Evolutionary conservation across 345 rosid genomes (phyloP), one percentile per base, ranked within the genome.

Genomic region (Aquilaria yunnanensis): DNA sequence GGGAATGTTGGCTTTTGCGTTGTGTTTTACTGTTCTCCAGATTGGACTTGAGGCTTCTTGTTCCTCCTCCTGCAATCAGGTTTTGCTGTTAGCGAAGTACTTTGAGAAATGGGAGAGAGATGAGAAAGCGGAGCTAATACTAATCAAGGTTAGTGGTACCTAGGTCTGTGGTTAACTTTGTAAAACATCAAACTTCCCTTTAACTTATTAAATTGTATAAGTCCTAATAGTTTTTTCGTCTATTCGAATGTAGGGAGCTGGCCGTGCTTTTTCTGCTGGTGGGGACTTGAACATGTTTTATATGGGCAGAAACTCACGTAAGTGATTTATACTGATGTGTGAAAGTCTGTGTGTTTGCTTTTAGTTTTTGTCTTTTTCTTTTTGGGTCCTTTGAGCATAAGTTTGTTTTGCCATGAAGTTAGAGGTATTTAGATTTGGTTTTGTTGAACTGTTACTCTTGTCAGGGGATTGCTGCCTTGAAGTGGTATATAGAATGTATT

Each of bases 261-360:
- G 97, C 3, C 77, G 96, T 43, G 97, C 94, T 67, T 93, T 90
- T 73, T 93, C 98, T 14, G 98, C 98, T 1, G 98, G 98, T 62
- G 97, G 97, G 57, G 98, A 93, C 77, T 82, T 93, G 54, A 90
- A 79, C 62, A 79, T 87, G 92, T 93, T 93, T 76, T 86, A 84
- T 59, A 85, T 85, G 32, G 98, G 97, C 62, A 74, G 81, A 68
- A 83, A 71, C n/a, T 67, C 92, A 77, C 85, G 97, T 93, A 88
- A 74, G 66, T 45, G 11, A 41, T 14, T 51, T 54, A 43, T 56
- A 61, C 50, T 47, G 56, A 63, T 68, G 14, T 14, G 14, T 54
- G 3, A 9, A 37, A 54, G 31, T 13, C 23, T n/a, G 55, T 52
- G 55, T 14, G 29, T 52, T 14, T 52, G 14, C 6, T 52, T 1